Conservation (phyloP, 169 alveolate genomes). For the Plasmodium fragile region DNA sequence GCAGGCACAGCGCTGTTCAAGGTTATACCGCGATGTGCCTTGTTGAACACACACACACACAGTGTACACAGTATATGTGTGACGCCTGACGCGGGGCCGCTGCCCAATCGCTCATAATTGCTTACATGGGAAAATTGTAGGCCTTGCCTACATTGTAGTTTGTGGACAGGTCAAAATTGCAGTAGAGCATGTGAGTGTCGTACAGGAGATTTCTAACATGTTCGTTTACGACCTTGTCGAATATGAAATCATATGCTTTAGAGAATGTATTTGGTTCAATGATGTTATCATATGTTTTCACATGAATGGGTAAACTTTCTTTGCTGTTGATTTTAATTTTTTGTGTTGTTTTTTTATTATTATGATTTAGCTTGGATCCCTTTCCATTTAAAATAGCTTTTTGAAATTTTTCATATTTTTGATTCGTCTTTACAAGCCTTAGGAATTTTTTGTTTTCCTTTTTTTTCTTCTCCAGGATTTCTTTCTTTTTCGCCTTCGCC, state of each 20-base stretch:
- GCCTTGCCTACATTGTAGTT: constrained; percentile 39
- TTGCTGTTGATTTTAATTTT: constrained; percentile 36
- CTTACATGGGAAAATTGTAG: constrained; percentile 51
- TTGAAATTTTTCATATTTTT: constrained; percentile 67
- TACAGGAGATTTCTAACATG: constrained; percentile 1
- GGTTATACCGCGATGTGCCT: not conserved
- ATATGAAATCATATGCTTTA: constrained; percentile 62
- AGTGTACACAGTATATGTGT: not conserved
- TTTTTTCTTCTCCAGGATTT: constrained; percentile 59
- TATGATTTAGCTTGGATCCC: constrained; percentile 31
- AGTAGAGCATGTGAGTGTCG: constrained; percentile 41
- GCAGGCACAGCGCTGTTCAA: not conserved
- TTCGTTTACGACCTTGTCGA: constrained; percentile 43
- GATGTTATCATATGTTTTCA: constrained; percentile 6
- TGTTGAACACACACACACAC: not conserved
- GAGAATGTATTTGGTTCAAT: constrained; percentile 47
- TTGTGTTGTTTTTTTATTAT: constrained; percentile 29
- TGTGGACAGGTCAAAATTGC: constrained; percentile 51
- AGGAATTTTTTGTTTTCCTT: constrained; percentile 46
- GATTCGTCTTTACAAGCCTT: constrained; percentile 38
- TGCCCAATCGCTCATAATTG: not conserved
- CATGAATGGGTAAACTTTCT: not conserved
- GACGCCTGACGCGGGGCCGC: not conserved
- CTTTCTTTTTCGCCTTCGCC: constrained; percentile 47
- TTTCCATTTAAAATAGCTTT: constrained; percentile 65